These are phyloP conservation scores for Cucurbita argyrosperma DNA, from an alignment of 306 rosid species.

Conservation along the genomic window DNA sequence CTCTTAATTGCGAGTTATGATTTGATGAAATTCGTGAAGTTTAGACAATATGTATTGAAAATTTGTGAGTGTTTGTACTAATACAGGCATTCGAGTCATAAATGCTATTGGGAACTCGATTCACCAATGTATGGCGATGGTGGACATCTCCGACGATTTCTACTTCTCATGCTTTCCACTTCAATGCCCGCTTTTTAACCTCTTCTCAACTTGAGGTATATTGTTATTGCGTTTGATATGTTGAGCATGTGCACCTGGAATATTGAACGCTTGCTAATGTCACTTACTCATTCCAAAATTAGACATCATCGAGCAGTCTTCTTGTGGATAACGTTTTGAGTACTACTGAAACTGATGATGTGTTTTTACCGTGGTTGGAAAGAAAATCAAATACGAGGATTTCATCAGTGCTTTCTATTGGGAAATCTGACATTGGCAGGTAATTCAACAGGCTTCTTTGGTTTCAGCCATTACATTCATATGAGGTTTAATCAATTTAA, in stretches of 20 bases:
- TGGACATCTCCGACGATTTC: conserved; percentile 5
- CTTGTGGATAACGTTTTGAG: no score
- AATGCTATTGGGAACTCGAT: conserved; percentile 29
- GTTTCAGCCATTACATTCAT: neutral
- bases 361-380: conserved; percentile 61
- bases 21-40: neutral
- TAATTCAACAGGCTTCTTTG: neutral
- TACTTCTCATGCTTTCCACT: conserved; percentile 13
- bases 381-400: conserved; percentile 31
- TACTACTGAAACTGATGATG: neutral
- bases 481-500: neutral
- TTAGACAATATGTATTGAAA: neutral
- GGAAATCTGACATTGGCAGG: conserved; percentile 43
- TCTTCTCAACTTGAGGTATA: conserved; percentile 17
- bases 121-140: conserved; percentile 12
- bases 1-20: neutral
- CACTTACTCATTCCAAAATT: no score
- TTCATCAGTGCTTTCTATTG: conserved; percentile 48
- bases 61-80: neutral
- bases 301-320: no score
- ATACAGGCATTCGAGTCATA: neutral
- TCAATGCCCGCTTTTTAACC: conserved; percentile 15
- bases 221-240: no score
- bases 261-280: no score
- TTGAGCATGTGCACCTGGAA: no score